A percentile compares a stretch with the other conserved stretches of the same genome.
Conservation (phyloP, 2,329 filamentous ascomycete genomes). For the Aspergillus sclerotialis region DNA sequence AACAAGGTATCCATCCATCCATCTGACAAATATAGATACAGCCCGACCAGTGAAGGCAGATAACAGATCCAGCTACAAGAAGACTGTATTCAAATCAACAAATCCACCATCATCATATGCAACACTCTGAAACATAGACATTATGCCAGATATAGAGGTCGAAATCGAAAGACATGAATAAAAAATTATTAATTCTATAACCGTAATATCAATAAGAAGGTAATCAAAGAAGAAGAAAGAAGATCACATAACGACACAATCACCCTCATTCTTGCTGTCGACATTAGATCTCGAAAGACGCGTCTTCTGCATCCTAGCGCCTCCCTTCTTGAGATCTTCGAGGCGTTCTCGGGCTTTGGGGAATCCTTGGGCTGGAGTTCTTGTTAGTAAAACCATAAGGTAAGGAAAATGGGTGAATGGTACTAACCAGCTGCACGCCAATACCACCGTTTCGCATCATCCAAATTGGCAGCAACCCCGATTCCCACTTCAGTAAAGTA, state of each 20-base stretch:
- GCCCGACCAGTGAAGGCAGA: too few species aligned
- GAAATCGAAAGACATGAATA: too few species aligned
- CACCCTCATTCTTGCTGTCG: constrained; percentile 77
- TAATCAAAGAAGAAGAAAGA: constrained; percentile 1
- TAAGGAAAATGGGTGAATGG: neutral
- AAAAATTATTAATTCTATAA: too few species aligned
- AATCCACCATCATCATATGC: too few species aligned
- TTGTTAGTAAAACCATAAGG: constrained; percentile 7
- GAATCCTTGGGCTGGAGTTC: constrained; percentile 74
- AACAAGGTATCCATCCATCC: too few species aligned
- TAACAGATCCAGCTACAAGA: too few species aligned
- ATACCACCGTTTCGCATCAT: constrained; percentile 98
- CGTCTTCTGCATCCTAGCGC: constrained; percentile 64
- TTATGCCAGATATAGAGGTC: too few species aligned
- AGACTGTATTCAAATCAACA: too few species aligned
- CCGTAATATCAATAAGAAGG: constrained; percentile 4
- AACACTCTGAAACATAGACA: too few species aligned
- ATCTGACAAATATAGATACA: too few species aligned
- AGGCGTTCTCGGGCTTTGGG: constrained; percentile 87
- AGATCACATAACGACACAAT: constrained; percentile 54
- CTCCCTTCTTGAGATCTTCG: constrained; percentile 80
- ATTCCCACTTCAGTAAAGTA: constrained; percentile 97
- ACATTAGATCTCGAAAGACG: constrained; percentile 76
- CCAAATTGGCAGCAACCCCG: constrained; percentile 73
- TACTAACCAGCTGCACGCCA: constrained; percentile 87